Evolutionary conservation across 176 grass and related monocot species (phyloP).

Genomic region (Carex littledalei): DNA sequence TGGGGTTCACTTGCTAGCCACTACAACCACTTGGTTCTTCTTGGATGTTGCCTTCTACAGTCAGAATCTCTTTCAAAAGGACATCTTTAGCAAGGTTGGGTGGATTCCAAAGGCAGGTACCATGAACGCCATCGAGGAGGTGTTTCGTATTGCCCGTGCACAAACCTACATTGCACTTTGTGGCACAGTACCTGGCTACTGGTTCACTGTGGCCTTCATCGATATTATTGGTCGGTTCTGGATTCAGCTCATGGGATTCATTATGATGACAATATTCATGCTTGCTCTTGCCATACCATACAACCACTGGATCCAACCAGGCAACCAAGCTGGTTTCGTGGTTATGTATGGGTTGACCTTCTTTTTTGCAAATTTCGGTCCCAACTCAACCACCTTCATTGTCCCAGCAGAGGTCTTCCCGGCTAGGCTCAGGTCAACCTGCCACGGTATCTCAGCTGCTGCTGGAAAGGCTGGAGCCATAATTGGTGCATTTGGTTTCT

Average conservation of each 20-base stretch:
- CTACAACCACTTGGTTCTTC: slow-evolving; percentile 68
- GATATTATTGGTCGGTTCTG: slow-evolving; percentile 53
- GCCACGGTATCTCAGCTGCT: slow-evolving; percentile 62
- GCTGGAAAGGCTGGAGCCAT: slow-evolving; percentile 51
- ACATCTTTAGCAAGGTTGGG: slow-evolving; percentile 62
- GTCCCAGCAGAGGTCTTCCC: slow-evolving; percentile 78
- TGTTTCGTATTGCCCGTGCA: slow-evolving; percentile 47
- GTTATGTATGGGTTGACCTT: slow-evolving; percentile 52
- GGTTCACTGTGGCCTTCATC: slow-evolving; percentile 79
- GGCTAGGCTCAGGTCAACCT: slow-evolving; percentile 61
- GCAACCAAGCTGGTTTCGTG: slow-evolving; percentile 44
- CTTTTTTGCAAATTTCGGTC: slow-evolving; percentile 49
- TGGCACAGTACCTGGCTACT: slow-evolving; percentile 63
- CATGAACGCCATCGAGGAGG: slow-evolving; percentile 73
- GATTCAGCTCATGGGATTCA: slow-evolving; percentile 74
- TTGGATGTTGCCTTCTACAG: slow-evolving; percentile 84
- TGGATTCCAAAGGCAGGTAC: slow-evolving; percentile 54
- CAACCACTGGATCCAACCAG: slow-evolving; percentile 31
- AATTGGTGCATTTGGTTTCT: slow-evolving; percentile 66
- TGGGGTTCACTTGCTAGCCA: slow-evolving; percentile 48
- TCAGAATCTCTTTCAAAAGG: slow-evolving; percentile 86
- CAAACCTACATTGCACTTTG: slow-evolving; percentile 74
- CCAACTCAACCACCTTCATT: slow-evolving; percentile 49
- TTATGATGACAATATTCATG: slow-evolving; percentile 77
- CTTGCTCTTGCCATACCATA: slow-evolving; percentile 40